These are phyloP conservation scores for Russula dissimulans DNA, from an alignment of 768 basidiomycete species.

Conservation along the genomic window DNA sequence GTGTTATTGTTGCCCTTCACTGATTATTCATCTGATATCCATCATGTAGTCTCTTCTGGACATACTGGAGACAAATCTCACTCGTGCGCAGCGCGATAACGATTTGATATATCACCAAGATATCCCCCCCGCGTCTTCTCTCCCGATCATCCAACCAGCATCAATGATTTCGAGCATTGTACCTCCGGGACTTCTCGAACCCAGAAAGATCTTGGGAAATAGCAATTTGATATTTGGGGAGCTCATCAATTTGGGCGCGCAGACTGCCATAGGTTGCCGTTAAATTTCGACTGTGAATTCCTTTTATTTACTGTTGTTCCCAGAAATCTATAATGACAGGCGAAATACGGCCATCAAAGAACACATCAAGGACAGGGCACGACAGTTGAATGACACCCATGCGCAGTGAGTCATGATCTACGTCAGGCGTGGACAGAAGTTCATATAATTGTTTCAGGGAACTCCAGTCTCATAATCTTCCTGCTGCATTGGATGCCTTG, in stretches of 20 bases:
- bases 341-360: slow-evolving; percentile 64
- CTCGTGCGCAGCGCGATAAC: slow-evolving; percentile 81
- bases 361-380: slow-evolving; percentile 49
- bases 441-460: slow-evolving; percentile 34
- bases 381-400: slow-evolving; percentile 50
- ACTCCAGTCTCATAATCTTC: slow-evolving; percentile 66
- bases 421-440: not conserved
- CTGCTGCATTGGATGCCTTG: slow-evolving; percentile 78
- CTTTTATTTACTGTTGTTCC: not conserved
- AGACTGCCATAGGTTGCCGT: slow-evolving; percentile 73
- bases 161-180: slow-evolving; percentile 54
- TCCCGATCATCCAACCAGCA: slow-evolving; percentile 55
- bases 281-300: not conserved
- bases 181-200: slow-evolving; percentile 50
- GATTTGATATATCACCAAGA: slow-evolving; percentile 92
- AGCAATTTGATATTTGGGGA: slow-evolving; percentile 60
- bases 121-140: slow-evolving; percentile 61
- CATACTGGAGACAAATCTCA: slow-evolving; percentile 53
- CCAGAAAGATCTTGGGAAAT: slow-evolving; percentile 42
- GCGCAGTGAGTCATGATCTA: slow-evolving; percentile 38
- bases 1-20: slow-evolving; percentile 8
- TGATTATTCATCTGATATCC: not conserved
- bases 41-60: slow-evolving; percentile 60
- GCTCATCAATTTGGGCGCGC: slow-evolving; percentile 78
- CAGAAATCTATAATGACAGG: slow-evolving; percentile 82